Base-by-base conservation (phyloP, 345 rosid genomes). In the Hevea brasiliensis region DNA sequence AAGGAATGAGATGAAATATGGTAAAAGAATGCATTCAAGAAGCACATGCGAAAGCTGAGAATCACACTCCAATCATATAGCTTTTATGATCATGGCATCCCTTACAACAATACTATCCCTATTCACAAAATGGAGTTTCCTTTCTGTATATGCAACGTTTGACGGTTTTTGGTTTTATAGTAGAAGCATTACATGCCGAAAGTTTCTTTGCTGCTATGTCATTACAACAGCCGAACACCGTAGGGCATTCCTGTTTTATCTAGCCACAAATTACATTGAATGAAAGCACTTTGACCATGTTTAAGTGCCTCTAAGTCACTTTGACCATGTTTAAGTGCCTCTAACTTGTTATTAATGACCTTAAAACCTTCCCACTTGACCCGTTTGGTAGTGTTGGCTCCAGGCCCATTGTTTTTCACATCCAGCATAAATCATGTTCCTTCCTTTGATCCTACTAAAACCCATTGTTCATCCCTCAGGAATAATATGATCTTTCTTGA, bases 191-290 rank as follows among this genome's bases (percentile, higher is more conserved):
- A 42, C 47, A 42, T 42, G 47, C 47, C 47, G 11, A 42, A 12
- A 42, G 10, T 47, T 47, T 47, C 14, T 14, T 45, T 45, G 8
- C 11, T 45, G 8, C 10, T 44, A 44, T 44, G 2, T 5, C 14
- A 48, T 14, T 14, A 48, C 14, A 48, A 48, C 53, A 48, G 13
- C 4, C 13, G 4, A 48, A 0, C 55, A 17, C 9, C 13, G 35
- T 27, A 67, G 7, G 77, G 65, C 17, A 74, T 47, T 57, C 72
- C 67, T 18, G 45, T 48, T 9, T 13, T 47, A n/a, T 15, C 27
- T 8, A 74, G 32, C 77, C 77, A 74, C 50, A 27, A 58, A 67
- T 58, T 14, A 7, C 67, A 67, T 59, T 58, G 77, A 67, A 74
- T 56, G 41, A 74, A 74, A 37, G n/a, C n/a, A n/a, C n/a, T n/a